Evolutionary conservation across 1,284 basidiomycete genomes (phyloP).

Genomic region (Stereum hirsutum): DNA sequence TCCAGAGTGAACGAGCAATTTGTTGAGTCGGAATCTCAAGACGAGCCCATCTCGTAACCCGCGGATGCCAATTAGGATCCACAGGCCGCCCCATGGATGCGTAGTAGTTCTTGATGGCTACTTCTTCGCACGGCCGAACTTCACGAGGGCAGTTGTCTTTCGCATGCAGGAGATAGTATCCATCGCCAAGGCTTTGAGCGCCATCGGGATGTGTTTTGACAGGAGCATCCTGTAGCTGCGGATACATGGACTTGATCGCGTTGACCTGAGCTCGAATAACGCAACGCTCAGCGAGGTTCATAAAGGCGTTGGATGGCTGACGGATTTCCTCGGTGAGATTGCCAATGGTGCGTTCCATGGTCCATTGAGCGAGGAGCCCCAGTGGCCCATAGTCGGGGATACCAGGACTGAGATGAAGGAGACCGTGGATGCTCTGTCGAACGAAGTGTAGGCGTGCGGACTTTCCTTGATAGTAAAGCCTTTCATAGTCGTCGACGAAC

Average conservation of each 20-base stretch:
- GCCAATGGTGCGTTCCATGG: conserved; percentile 10
- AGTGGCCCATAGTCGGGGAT: background rate
- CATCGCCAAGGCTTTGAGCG: conserved; percentile 1
- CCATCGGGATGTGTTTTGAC: conserved; percentile 1
- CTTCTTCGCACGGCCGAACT: background rate
- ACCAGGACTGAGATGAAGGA: background rate
- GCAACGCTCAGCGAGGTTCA: conserved; percentile 12
- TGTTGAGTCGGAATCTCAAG: conserved; percentile 21
- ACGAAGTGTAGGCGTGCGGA: background rate
- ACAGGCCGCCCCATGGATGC: background rate
- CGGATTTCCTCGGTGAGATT: conserved; percentile 7
- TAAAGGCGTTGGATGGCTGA: conserved; percentile 14
- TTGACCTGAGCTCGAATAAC: conserved; percentile 9
- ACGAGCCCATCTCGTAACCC: conserved; percentile 16
- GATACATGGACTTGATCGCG: conserved; percentile 13
- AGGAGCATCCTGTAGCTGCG: conserved; percentile 5
- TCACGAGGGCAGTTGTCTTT: background rate
- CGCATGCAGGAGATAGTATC: conserved; percentile 11
- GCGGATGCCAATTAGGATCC: background rate
- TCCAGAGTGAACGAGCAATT: conserved; percentile 17
- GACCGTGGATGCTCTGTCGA: background rate
- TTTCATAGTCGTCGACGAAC: conserved; percentile 2
- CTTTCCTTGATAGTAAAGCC: background rate
- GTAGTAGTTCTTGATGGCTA: background rate
- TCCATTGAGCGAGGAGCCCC: conserved; percentile 5